Percentiles rank a stretch among this genome's conserved stretches.
Evolutionary conservation across 306 rosid genomes (phyloP).

Genomic region (Cucurbita maxima): DNA sequence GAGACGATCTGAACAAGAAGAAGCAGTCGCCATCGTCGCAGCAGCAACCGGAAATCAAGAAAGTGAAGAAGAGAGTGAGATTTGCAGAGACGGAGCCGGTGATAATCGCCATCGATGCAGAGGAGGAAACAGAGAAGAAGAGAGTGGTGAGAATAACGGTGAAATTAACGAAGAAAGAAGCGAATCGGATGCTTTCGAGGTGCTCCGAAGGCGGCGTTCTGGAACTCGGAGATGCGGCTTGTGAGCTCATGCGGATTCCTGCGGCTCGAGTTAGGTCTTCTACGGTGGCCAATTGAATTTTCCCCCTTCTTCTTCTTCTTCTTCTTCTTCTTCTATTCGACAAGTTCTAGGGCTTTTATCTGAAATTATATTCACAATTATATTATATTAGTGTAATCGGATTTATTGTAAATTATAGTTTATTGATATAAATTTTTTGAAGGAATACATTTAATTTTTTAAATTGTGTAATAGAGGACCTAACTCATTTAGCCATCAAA

Average conservation of each 20-base stretch:
- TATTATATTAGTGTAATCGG: too few species aligned
- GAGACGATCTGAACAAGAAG: background rate
- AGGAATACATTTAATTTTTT: too few species aligned
- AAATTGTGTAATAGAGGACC: too few species aligned
- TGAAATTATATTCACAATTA: background rate
- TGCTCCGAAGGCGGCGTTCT: slow-evolving; percentile 6
- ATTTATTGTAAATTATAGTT: too few species aligned
- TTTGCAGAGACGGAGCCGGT: slow-evolving; percentile 4
- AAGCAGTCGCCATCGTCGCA: background rate
- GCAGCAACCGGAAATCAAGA: background rate
- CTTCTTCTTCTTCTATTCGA: background rate
- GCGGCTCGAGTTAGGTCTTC: background rate
- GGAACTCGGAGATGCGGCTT: slow-evolving; percentile 6
- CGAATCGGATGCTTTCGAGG: slow-evolving; percentile 8
- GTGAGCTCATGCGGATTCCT: slow-evolving; percentile 3
- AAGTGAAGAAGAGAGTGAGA: slow-evolving; percentile 6
- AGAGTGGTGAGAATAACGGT: slow-evolving; percentile 5
- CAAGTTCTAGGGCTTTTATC: background rate
- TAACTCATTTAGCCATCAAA: too few species aligned
- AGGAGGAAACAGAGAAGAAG: background rate
- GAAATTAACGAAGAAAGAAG: slow-evolving; percentile 10
- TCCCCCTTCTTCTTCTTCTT: background rate
- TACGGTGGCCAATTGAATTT: background rate
- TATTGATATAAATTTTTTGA: too few species aligned
- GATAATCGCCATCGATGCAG: background rate